Percentiles rank a stretch among this genome's conserved stretches.
Evolutionary conservation across 345 rosid species (phyloP).

Genomic region (Luvunga scandens): DNA sequence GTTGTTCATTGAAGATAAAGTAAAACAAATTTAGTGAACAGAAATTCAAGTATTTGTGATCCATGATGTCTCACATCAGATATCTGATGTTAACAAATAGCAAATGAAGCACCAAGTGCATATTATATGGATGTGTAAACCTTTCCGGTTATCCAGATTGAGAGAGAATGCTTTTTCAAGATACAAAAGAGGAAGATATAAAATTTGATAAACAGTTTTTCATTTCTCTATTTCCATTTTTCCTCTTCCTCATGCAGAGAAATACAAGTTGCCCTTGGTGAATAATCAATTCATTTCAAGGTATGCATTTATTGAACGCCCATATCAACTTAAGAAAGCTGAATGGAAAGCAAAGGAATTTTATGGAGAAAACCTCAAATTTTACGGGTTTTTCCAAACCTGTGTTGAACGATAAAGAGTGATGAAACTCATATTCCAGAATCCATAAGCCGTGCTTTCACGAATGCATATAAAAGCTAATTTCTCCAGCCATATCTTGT

Average conservation of each 20-base stretch:
- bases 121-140: not conserved
- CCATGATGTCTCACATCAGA: not conserved
- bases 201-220: not conserved
- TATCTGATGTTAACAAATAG: not conserved
- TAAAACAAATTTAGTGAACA: not conserved
- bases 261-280: not conserved
- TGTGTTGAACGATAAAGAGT: slow-evolving; percentile 46
- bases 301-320: not conserved
- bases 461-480: slow-evolving; percentile 35
- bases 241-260: not conserved
- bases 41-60: not conserved
- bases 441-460: slow-evolving; percentile 42
- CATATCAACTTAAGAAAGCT: not conserved
- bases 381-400: slow-evolving; percentile 26
- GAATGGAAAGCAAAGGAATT: not conserved
- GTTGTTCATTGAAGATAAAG: slow-evolving; percentile 8
- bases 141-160: not conserved
- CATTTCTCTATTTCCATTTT: not conserved
- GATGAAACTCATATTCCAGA: slow-evolving; percentile 45
- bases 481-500: slow-evolving; percentile 41
- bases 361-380: not conserved
- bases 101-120: not conserved
- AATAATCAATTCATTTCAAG: not conserved
- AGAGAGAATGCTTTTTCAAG: not conserved
- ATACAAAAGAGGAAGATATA: not conserved